These are phyloP conservation scores for Ceraceosorus guamensis DNA, from an alignment of 1,284 basidiomycete species.

Conservation along the genomic window DNA sequence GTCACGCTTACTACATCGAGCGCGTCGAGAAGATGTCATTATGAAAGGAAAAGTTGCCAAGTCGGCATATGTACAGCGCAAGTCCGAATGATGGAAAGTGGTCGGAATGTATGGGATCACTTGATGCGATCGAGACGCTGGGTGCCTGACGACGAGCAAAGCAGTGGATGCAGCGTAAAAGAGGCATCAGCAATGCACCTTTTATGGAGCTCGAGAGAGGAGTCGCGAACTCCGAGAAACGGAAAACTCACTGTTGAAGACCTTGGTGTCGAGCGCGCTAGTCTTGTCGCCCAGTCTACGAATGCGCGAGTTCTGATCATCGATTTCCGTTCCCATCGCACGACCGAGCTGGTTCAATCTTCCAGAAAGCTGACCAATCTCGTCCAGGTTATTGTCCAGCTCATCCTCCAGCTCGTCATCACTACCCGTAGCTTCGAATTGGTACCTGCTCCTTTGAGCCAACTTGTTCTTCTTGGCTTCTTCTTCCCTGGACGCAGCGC, in stretches of 20 bases:
- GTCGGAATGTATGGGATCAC: too few species aligned
- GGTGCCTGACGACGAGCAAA: conserved; percentile 31
- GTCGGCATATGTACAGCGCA: too few species aligned
- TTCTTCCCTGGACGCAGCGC: conserved; percentile 56
- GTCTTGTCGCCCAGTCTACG: conserved; percentile 42
- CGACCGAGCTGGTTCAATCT: conserved; percentile 74
- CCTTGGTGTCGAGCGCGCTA: conserved; percentile 37
- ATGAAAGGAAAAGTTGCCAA: too few species aligned
- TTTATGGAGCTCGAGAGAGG: not conserved
- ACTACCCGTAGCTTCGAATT: conserved; percentile 89
- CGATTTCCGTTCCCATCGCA: conserved; percentile 61
- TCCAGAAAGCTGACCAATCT: conserved; percentile 73
- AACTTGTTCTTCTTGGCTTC: conserved; percentile 47
- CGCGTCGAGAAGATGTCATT: too few species aligned
- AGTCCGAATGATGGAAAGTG: too few species aligned
- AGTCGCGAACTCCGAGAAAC: not conserved
- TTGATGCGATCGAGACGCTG: conserved; percentile 38
- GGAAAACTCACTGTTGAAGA: conserved; percentile 18
- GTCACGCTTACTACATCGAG: too few species aligned
- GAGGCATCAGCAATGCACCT: not conserved
- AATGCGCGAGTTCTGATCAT: conserved; percentile 40
- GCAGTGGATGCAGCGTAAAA: too few species aligned
- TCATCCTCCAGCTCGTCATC: conserved; percentile 79
- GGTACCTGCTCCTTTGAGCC: conserved; percentile 73
- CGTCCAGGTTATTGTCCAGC: conserved; percentile 82